phyloP scores from a whole-genome alignment of 495 filamentous ascomycete species.

The Tricharina praecox region DNA sequence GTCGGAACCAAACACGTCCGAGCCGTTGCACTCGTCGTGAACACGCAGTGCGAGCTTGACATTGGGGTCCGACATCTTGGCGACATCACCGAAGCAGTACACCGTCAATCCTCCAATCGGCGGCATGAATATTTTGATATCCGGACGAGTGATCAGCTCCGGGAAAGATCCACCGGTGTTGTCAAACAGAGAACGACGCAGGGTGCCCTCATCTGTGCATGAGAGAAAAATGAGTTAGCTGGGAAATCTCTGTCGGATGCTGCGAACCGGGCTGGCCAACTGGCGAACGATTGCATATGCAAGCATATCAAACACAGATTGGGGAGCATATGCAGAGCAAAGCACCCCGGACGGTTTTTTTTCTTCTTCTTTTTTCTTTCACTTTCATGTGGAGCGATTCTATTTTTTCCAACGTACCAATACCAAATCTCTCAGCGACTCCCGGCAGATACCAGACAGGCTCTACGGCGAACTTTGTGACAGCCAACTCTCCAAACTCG shows the following conservation, averaged over 20 bases:
- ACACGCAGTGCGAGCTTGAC: constrained; percentile 74
- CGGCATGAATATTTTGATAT: constrained; percentile 90
- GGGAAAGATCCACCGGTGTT: constrained; percentile 57
- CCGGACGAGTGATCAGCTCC: constrained; percentile 48
- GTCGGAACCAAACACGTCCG: constrained; percentile 95
- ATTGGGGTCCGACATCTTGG: constrained; percentile 77
- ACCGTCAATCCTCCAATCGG: constrained; percentile 94
- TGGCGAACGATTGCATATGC: not conserved
- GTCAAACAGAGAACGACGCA: constrained; percentile 80
- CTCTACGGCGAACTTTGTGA: constrained; percentile 94
- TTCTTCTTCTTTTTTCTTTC: no score
- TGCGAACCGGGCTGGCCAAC: not conserved
- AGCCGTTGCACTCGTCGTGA: constrained; percentile 95
- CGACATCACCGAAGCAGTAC: constrained; percentile 90
- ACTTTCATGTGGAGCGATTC: no score
- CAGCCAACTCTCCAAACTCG: constrained; percentile 63
- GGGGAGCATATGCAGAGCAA: no score
- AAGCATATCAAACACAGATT: not conserved
- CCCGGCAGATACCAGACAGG: constrained; percentile 93
- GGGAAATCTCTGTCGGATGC: not conserved
- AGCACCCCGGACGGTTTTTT: no score
- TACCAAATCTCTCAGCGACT: constrained; percentile 86
- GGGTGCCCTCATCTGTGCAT: constrained; percentile 55
- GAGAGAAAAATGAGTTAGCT: constrained; percentile 2
- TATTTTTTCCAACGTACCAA: constrained; percentile 38